Conservation (phyloP, 176 grass and related monocot genomes). For the Cocos nucifera region DNA sequence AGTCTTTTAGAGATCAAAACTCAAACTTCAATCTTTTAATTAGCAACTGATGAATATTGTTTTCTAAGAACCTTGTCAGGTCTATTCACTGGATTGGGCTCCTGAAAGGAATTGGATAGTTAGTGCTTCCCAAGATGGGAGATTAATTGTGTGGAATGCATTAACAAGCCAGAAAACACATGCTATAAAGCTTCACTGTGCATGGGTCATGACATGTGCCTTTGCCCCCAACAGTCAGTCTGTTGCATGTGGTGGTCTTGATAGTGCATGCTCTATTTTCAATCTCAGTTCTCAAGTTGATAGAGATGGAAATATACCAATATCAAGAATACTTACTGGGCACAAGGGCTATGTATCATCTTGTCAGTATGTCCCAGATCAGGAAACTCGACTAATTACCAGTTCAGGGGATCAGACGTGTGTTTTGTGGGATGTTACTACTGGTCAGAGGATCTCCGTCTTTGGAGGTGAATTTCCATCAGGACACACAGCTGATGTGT, state of each 20-base stretch:
- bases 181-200: conserved; percentile 89
- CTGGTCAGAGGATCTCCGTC: conserved; percentile 87
- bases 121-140: conserved; percentile 84
- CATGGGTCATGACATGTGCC: conserved; percentile 95
- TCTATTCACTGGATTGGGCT: conserved; percentile 98
- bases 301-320: conserved; percentile 77
- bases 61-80: conserved; percentile 37
- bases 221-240: conserved; percentile 90
- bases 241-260: conserved; percentile 96
- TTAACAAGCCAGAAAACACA: conserved; percentile 99
- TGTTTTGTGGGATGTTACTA: conserved; percentile 89
- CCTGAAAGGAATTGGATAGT: conserved; percentile 98
- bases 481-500: conserved; percentile 90
- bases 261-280: conserved; percentile 96
- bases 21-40: neutral
- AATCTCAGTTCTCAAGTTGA: conserved; percentile 86
- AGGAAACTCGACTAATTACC: conserved; percentile 78
- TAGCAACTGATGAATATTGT: conserved; percentile 19
- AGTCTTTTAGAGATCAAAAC: too few relatives aligned
- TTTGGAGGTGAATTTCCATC: conserved; percentile 99
- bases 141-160: conserved; percentile 98
- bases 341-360: conserved; percentile 97
- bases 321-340: conserved; percentile 77
- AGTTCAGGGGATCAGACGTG: conserved; percentile 91
- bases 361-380: conserved; percentile 91